Evolutionary conservation across 2,329 filamentous ascomycete genomes (phyloP), one percentile per base, ranked within the genome.

Genomic region (Drechslerella dactyloides): DNA sequence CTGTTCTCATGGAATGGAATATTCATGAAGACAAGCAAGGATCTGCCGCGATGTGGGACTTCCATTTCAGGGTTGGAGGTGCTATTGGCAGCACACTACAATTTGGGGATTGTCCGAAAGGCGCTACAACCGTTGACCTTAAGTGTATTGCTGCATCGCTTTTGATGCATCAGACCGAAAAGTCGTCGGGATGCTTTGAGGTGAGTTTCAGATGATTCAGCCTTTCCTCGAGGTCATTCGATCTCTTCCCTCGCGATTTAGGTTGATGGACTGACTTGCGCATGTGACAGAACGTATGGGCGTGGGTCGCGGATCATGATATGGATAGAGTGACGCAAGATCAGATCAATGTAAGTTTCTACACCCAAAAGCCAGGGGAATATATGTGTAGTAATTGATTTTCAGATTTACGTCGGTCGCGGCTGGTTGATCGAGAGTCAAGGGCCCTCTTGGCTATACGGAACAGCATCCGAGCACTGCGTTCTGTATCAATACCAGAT

Each of bases 1-100:
- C 89, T 0, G 82, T 88, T 5, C 80, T 92, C 4, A 85, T 92
- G 66, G 84, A 93, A 77, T 92, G 87, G 82, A 93, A 93, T 77
- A 81, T 93, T 11, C 83, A 82, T 53, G 82, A 7, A 76, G 60
- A 69, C 1, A 46, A 51, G 0, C 76, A 52, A 37, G 81, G 81
- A 24, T 82, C 83, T 1, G 81, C 81, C 1, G 86, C 84, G 10
- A 83, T 89, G 78, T 99, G 93, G 90, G 94, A 35, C 53, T 51
- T 58, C 7, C 77, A 79, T 65, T 76, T 78, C 56, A 77, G 79
- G 35, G 64, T 80, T 42, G 79, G 79, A 17, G 79, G 79, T 35
- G 76, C 77, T 7, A 73, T 69, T 7, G 79, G 78, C n/a, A 77
- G 76, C 0, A 73, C 90, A 74, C 65, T 78, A 27, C 69, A 76